Evolutionary conservation across 192 early-diverging fungal genomes (phyloP), one percentile per base, ranked within the genome.

Genomic region (Cetraspora pellucida): DNA sequence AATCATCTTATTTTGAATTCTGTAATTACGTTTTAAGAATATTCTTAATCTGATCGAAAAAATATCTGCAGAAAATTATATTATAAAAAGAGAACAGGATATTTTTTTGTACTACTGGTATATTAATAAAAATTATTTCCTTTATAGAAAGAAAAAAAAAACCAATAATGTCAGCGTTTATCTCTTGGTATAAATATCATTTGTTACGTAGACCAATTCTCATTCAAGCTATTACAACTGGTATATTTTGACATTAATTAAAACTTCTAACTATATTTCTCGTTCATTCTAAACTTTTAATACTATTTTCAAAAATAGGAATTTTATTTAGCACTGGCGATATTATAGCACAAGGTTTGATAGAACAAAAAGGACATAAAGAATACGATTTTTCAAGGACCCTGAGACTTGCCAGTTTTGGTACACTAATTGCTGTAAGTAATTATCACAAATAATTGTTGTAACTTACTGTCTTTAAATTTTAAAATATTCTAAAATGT

Each of bases 371-470:
- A 31, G 46, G 47, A 14, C 25, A 25, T 6, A 31, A 71, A 52
- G 17, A 21, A 30, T n/a, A 31, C 28, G 14, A 49, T 49, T 30
- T 28, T 52, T 54, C 13, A 25, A 11, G 69, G 50, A 52, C 30
- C 17, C 17, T 49, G 25, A 71, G 69, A 50, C 13, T 71, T 27
- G 50, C 25, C 10, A 23, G 46, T 30, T 71, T 71, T 54, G 69
- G 69, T 28, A 3, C 25, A 27, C 52, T 28, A 6, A 23, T 71
- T 52, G 69, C 69, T 1, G 69, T 28, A 54, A 27, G 45, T 47
- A 28, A 16, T 27, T n/a, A n/a, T n/a, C n/a, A n/a, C n/a, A n/a
- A n/a, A n/a, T n/a, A n/a, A n/a, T n/a, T n/a, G n/a, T n/a, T n/a
- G n/a, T n/a, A n/a, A n/a, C n/a, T n/a, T n/a, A n/a, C n/a, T n/a